A percentile compares a stretch with the other conserved stretches of the same genome.
phyloP scores from a whole-genome alignment of 2,329 filamentous ascomycete genomes.

The Botrytis squamosa region DNA sequence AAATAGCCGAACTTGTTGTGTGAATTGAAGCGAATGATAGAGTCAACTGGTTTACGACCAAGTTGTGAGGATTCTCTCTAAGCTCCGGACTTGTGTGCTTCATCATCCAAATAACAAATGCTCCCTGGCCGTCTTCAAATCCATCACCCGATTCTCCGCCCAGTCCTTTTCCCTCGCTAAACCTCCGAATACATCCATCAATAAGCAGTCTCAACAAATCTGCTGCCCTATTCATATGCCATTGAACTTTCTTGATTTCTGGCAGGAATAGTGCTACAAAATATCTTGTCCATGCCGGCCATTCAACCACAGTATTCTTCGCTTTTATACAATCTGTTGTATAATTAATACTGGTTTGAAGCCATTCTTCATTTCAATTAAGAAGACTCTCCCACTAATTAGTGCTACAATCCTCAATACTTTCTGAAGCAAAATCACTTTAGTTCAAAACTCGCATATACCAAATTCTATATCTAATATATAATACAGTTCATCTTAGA shows the following conservation, averaged over 20 bases:
- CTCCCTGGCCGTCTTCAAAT: constrained; percentile 1
- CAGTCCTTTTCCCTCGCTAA: not conserved
- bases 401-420: not conserved
- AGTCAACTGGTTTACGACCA: not conserved
- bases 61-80: not conserved
- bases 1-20: constrained; percentile 48
- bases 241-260: not conserved
- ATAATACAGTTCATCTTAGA: constrained; percentile 35
- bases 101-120: not conserved
- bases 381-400: constrained; percentile 8
- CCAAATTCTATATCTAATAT: constrained; percentile 32
- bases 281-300: not conserved
- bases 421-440: not conserved
- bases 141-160: not conserved
- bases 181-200: not conserved
- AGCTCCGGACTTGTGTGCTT: not conserved
- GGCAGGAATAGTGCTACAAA: constrained; percentile 6
- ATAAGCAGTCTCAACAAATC: constrained; percentile 3
- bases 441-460: constrained; percentile 29
- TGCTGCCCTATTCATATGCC: not conserved
- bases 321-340: not conserved
- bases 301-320: not conserved
- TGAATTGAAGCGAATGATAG: constrained; percentile 47
- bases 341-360: not conserved
- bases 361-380: constrained; percentile 16